Base-by-base conservation (phyloP, 176 grass and related monocot genomes). In the Oryza meyeriana region DNA sequence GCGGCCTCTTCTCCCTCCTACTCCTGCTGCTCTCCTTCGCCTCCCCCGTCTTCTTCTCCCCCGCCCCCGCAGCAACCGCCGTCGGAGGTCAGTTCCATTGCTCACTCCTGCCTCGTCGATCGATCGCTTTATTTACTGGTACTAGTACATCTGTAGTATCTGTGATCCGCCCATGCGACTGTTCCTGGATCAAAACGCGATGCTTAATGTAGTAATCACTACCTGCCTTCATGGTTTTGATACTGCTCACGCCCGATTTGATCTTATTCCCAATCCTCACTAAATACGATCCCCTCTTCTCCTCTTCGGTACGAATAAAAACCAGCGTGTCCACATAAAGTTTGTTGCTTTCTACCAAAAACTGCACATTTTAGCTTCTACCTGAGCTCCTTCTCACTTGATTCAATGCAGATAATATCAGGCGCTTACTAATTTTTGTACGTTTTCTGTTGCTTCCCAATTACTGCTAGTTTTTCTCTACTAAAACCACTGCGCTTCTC, bases 21-120 rank as follows among this genome's bases (percentile, higher is more conserved):
- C 76, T 90, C 8, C 1, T 87, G 1, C 55, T 75, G 0, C 78
- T 86, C 2, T 52, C 41, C 28, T 22, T 89, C 80, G 81, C 87
- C 31, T 68, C 68, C 34, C 76, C 83, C 8, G 45, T 39, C 79
- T 76, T 88, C 64, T 64, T 90, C 82, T 84, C 84, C 57, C 35
- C 83, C 20, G 70, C 5, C 80, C 93, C 52, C 40, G 63, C 65
- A 40, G 83, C 84, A 29, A 79, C 20, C 20, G 85, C 89, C 83
- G 90, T 92, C 66, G 93, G 93, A 88, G 93, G 93, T 96, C 39
- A 88, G 74, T 39, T 30, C 55, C 30, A 18, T 52, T 36, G 35
- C 35, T 28, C 26, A 47, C 28, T 4, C 25, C 1, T 8, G 12
- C 2, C 1, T 11, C 47, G 12, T 14, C 31, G 2, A 8, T 0